Conservation (phyloP, 2,329 filamentous ascomycete species). For the Exophiala spinifera region DNA sequence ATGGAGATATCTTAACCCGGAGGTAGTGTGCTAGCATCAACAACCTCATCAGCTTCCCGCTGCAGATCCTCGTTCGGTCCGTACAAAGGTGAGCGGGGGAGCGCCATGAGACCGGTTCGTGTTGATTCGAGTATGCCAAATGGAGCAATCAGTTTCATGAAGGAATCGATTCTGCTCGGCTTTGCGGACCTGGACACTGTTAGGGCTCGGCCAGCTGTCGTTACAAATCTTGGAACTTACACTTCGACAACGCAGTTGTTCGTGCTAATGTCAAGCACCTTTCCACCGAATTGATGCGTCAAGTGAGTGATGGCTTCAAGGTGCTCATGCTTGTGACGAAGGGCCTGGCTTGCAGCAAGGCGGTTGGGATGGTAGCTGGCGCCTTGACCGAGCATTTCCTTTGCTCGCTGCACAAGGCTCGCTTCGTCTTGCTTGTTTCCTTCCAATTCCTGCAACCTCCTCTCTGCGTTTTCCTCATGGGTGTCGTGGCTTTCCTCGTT, state of each 20-base stretch:
- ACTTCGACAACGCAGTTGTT: slow-evolving; percentile 98
- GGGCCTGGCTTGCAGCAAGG: slow-evolving; percentile 78
- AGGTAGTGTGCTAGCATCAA: slow-evolving; percentile 89
- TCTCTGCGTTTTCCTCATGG: slow-evolving; percentile 36
- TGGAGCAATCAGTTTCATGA: slow-evolving; percentile 89
- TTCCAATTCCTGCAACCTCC: slow-evolving; percentile 38
- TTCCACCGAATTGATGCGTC: slow-evolving; percentile 95
- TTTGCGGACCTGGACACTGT: slow-evolving; percentile 70
- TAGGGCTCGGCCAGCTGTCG: slow-evolving; percentile 23
- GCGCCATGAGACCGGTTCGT: slow-evolving; percentile 91
- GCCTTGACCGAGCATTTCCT: slow-evolving; percentile 30
- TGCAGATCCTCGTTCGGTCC: slow-evolving; percentile 68
- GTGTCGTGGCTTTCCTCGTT: slow-evolving; percentile 29
- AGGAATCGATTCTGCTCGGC: slow-evolving; percentile 88
- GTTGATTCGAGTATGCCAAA: slow-evolving; percentile 97
- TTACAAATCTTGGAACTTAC: slow-evolving; percentile 53
- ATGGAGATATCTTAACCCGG: slow-evolving; percentile 70
- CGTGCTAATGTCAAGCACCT: slow-evolving; percentile 95
- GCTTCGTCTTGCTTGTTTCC: slow-evolving; percentile 31
- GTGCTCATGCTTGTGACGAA: slow-evolving; percentile 97
- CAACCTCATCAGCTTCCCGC: slow-evolving; percentile 91
- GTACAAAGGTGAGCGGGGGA: slow-evolving; percentile 86
- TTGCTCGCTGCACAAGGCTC: slow-evolving; percentile 25
- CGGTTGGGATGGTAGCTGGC: slow-evolving; percentile 85
- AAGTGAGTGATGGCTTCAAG: slow-evolving; percentile 94